Base-by-base conservation (phyloP, 225 moss, liverwort and hornwort genomes). In the Polytrichum formosum region DNA sequence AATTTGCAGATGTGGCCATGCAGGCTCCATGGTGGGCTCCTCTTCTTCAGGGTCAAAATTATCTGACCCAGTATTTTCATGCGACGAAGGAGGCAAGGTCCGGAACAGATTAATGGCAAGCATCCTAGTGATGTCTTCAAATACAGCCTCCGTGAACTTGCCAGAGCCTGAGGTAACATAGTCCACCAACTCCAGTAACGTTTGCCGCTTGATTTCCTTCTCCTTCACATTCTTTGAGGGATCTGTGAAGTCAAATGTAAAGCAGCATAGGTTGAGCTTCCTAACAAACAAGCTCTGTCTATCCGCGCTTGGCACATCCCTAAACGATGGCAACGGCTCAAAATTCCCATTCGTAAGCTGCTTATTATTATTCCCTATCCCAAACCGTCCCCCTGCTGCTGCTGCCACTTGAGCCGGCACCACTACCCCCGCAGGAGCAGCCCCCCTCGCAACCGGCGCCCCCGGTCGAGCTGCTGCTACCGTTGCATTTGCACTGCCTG, bases 161-260 rank as follows among this genome's bases (percentile, higher is more conserved):
- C 87, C 83, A 66, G 78, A 76, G 73, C 87, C 83, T 27, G 83
- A 84, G 25, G 87, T 87, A 73, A 87, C 87, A 68, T 87, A 87
- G 83, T 87, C 87, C 72, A 87, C 87, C 78, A 87, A 78, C 74
- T 87, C 87, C 87, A 87, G 81, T 76, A 87, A 67, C 63, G 87
- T 87, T 74, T 87, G 87, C 72, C 87, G 81, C 87, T 83, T 83
- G 46, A 79, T 72, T 76, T 87, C 84, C 74, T 84, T 84, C 77
- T 84, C 84, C 77, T 84, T 80, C 74, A 84, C 84, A 59, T 63
- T 72, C 78, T 72, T 87, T 81, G 83, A 28, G 72, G 83, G 83
- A 74, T 83, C 87, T 69, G 87, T 79, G 78, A 87, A 87, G 72
- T 87, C 83, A 64, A 87, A 87, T 26, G 74, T 83, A 62, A 81